Evolutionary conservation across 257 asterid species (phyloP).

Genomic region (Handroanthus guayacan): DNA sequence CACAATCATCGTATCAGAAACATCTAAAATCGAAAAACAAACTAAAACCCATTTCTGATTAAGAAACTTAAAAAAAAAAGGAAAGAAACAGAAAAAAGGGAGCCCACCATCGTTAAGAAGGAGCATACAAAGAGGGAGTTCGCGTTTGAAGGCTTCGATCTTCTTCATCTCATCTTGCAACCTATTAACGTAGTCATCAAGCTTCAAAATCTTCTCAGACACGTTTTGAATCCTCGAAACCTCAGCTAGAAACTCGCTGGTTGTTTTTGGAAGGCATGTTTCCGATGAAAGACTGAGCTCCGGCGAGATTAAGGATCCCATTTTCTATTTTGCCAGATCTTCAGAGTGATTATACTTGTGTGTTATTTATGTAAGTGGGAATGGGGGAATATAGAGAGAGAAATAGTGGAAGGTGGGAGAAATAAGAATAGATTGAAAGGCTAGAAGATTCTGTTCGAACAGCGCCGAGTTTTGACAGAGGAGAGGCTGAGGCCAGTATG

Average conservation of each 20-base stretch:
- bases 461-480: conserved; percentile 83
- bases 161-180: conserved; percentile 88
- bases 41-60: neutral
- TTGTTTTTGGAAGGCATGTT: conserved; percentile 43
- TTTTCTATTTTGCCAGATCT: conserved; percentile 48
- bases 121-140: conserved; percentile 77
- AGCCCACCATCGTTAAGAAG: conserved; percentile 72
- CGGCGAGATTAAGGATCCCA: conserved; percentile 65
- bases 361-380: neutral
- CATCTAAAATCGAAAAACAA: neutral
- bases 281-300: conserved; percentile 50
- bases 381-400: conserved; percentile 29
- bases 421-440: conserved; percentile 21
- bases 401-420: conserved; percentile 9
- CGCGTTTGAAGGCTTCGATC: conserved; percentile 83
- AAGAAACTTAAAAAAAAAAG: neutral
- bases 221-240: conserved; percentile 48
- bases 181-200: conserved; percentile 56
- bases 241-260: conserved; percentile 50
- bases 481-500: too few species aligned
- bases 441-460: conserved; percentile 79
- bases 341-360: neutral
- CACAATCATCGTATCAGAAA: neutral
- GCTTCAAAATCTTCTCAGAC: conserved; percentile 55
- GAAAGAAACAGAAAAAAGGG: neutral